Evolutionary conservation across 208 protist genomes (phyloP).

Genomic region (Acanthamoeba castellanii): DNA sequence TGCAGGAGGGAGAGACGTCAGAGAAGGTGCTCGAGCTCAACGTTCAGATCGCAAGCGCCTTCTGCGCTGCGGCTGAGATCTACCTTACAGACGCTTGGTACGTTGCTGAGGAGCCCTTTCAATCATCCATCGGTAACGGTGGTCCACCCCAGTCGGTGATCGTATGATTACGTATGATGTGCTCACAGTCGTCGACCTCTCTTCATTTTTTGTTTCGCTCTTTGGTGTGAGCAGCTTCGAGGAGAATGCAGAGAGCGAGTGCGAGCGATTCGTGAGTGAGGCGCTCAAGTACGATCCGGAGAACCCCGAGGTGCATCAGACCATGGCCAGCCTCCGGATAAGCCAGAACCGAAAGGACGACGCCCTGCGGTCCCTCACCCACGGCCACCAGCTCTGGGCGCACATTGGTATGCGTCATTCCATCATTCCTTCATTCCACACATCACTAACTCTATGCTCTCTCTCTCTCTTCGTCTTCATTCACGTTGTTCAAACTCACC

Average conservation of each 20-base stretch:
- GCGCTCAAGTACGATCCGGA: conserved; percentile 44
- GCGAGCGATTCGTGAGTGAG: conserved; percentile 39
- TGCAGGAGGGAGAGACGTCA: background rate
- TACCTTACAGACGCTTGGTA: conserved; percentile 65
- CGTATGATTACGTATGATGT: too few relatives aligned
- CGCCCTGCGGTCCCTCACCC: background rate
- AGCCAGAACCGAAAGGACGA: conserved; percentile 54
- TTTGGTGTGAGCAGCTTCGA: background rate
- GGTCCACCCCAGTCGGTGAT: too few relatives aligned
- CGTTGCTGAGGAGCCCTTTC: background rate
- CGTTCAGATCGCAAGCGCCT: conserved; percentile 44
- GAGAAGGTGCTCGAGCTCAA: conserved; percentile 56
- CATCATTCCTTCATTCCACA: background rate
- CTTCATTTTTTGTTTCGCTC: background rate
- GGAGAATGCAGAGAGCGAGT: conserved; percentile 62
- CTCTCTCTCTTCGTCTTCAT: background rate
- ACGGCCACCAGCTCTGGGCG: conserved; percentile 24
- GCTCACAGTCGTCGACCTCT: too few relatives aligned
- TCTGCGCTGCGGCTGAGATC: conserved; percentile 46
- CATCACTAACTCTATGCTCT: background rate
- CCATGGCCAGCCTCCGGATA: conserved; percentile 52
- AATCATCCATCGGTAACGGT: too few relatives aligned
- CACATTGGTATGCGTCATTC: background rate
- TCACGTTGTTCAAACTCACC: background rate
- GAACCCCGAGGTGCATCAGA: conserved; percentile 60